These are phyloP conservation scores for Blumeriella jaapii DNA, from an alignment of 2,329 filamentous ascomycete genomes.

Conservation along the genomic window DNA sequence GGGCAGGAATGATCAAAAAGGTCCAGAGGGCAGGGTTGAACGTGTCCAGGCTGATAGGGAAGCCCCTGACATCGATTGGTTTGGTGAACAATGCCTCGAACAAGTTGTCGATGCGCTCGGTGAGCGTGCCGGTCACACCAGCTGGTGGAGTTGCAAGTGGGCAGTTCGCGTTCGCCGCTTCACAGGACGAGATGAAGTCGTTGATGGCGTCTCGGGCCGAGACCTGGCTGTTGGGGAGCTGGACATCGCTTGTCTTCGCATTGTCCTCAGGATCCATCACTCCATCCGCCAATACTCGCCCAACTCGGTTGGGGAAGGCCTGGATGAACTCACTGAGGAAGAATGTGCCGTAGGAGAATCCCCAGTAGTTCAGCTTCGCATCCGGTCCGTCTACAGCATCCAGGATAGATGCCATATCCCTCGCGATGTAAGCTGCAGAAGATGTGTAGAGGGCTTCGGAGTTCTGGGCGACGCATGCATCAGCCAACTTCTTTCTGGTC, in stretches of 20 bases:
- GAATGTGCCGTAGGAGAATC: slow-evolving; percentile 37
- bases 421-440: slow-evolving; percentile 11
- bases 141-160: slow-evolving; percentile 1
- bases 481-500: slow-evolving; percentile 5
- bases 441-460: slow-evolving; percentile 13
- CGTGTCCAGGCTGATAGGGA: slow-evolving; percentile 1
- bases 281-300: slow-evolving; percentile 28
- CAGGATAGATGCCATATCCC: slow-evolving; percentile 15
- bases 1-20: slow-evolving; percentile 1
- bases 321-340: slow-evolving; percentile 32
- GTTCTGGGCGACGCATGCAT: slow-evolving; percentile 11
- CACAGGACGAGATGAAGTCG: slow-evolving; percentile 10
- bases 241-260: slow-evolving; percentile 25
- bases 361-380: slow-evolving; percentile 29
- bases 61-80: slow-evolving; percentile 2
- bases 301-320: slow-evolving; percentile 31
- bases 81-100: slow-evolving; percentile 4
- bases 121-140: neutral
- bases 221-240: slow-evolving; percentile 12
- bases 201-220: slow-evolving; percentile 8
- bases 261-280: slow-evolving; percentile 26
- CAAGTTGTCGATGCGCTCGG: slow-evolving; percentile 1
- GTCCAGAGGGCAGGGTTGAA: slow-evolving; percentile 2
- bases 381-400: slow-evolving; percentile 3
- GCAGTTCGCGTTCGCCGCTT: slow-evolving; percentile 5